Base-by-base conservation (phyloP, 2,329 filamentous ascomycete genomes). In the Ophiostoma australiae region DNA sequence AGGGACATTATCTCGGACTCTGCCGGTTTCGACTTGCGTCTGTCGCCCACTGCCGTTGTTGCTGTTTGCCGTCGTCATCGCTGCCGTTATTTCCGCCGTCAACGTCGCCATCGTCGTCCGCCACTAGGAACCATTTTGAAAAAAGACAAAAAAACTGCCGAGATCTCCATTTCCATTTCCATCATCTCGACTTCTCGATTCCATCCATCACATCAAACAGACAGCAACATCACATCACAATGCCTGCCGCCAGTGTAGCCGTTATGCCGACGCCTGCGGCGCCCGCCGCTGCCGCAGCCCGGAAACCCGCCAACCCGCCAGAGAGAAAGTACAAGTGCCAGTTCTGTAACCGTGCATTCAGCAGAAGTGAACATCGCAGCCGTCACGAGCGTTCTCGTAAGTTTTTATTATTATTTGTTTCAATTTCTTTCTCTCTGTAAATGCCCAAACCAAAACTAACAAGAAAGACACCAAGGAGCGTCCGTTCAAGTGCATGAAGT, bases 301-400 rank as follows among this genome's bases (percentile, higher is more conserved):
- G 91, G 81, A 97, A 96, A 83, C 82, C 90, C 75, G 85, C 90
- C 73, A 83, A 90, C 76, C 90, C 89, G 76, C 93, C 94, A 71
- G 95, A 98, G 85, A 94, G 96, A 85, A 97, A 97, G 83, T 99
- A 99, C 89, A 97, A 98, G 82, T 99, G 95, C 84, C 93, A 97
- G 85, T 98, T 97, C 82, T 98, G 95, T 85, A 94, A 94, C 83
- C 88, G 95, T 81, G 95, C 95, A 74, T 99, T 99, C 81, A 97
- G 94, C 84, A 87, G 95, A 81, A 97, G 93, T 81, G 95, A 99
- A 82, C 95, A 99, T 82, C 89, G 95, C 77, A 97, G 93, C 82
- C 88, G 95, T 82, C 95, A 99, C 82, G 95, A 99, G 83, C 88
- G 95, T 83, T 97, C 93, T 80, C 95, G 95, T 98, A 95, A 86